Percentiles rank a stretch among this genome's conserved stretches.
phyloP scores from a whole-genome alignment of 1,284 basidiomycete genomes.

The Malassezia arunalokei region DNA sequence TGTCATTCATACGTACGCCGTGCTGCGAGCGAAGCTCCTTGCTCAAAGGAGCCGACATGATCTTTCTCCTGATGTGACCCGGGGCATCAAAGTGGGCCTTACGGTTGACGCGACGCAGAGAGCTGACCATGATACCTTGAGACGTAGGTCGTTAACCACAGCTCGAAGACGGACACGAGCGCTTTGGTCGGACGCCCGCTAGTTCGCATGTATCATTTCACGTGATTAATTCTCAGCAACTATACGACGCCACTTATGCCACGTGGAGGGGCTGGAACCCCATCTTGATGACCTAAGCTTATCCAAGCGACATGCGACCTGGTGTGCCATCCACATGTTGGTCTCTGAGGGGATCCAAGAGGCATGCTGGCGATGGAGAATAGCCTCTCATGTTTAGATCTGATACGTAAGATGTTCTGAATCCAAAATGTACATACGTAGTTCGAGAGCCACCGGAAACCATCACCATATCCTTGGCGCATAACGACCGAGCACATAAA shows the following conservation, averaged over 20 bases:
- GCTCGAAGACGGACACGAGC: constrained; percentile 1
- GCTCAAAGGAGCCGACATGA: constrained; percentile 89
- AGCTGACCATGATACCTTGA: constrained; percentile 34
- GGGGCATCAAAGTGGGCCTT: constrained; percentile 44
- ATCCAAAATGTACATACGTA: constrained; percentile 54
- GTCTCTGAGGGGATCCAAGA: too few relatives aligned
- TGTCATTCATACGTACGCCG: constrained; percentile 57
- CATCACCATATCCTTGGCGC: constrained; percentile 96
- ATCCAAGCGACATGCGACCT: not conserved
- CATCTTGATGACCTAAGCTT: not conserved
- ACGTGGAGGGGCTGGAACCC: not conserved
- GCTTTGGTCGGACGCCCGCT: not conserved
- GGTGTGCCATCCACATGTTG: not conserved
- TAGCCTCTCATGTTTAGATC: too few relatives aligned
- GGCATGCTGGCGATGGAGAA: too few relatives aligned
- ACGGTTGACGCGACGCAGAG: constrained; percentile 32
- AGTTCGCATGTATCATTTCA: constrained; percentile 6
- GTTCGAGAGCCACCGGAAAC: constrained; percentile 98
- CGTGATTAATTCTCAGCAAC: constrained; percentile 12
- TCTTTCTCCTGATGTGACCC: constrained; percentile 66
- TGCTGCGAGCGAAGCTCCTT: constrained; percentile 90
- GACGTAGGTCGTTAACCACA: constrained; percentile 17
- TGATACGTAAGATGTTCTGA: too few relatives aligned
- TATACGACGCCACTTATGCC: not conserved
- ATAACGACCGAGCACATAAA: constrained; percentile 99